These are phyloP conservation scores for Yamadazyma epiphylla DNA, from an alignment of 1,139 yeast genomes.

Conservation along the genomic window DNA sequence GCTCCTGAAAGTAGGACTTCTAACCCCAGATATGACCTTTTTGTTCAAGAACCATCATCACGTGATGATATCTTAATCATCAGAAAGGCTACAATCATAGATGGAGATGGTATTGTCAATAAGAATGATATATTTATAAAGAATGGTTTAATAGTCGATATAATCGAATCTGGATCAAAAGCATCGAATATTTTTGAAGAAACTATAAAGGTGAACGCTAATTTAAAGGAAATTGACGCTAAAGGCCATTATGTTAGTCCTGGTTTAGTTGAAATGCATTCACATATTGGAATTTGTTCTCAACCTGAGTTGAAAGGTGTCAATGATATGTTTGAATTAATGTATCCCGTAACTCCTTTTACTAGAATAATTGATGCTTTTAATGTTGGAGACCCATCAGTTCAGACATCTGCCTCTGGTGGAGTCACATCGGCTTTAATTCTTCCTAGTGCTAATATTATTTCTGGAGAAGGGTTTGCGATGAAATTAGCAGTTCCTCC, in stretches of 20 bases:
- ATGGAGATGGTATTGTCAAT: constrained; percentile 4
- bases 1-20: neutral
- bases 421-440: constrained; percentile 6
- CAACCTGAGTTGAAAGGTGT: constrained; percentile 7
- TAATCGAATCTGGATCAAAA: neutral
- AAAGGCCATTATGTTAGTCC: constrained; percentile 5
- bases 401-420: constrained; percentile 2
- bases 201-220: constrained; percentile 2
- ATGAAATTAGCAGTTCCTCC: constrained; percentile 4
- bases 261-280: constrained; percentile 7
- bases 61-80: neutral
- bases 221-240: constrained; percentile 3
- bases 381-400: constrained; percentile 5
- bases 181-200: neutral
- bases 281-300: constrained; percentile 6
- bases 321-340: constrained; percentile 7
- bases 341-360: constrained; percentile 5
- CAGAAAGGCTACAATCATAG: constrained; percentile 3
- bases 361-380: constrained; percentile 6
- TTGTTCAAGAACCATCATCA: neutral
- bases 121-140: constrained; percentile 1
- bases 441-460: constrained; percentile 5
- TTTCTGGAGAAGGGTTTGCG: constrained; percentile 6
- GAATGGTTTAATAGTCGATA: constrained; percentile 1
- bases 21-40: constrained; percentile 1